Percentiles rank a stretch among this genome's conserved stretches.
These are phyloP conservation scores for Phytophthora hybrid DNA, from an alignment of 352 stramenopile genomes.

Conservation along the genomic window DNA sequence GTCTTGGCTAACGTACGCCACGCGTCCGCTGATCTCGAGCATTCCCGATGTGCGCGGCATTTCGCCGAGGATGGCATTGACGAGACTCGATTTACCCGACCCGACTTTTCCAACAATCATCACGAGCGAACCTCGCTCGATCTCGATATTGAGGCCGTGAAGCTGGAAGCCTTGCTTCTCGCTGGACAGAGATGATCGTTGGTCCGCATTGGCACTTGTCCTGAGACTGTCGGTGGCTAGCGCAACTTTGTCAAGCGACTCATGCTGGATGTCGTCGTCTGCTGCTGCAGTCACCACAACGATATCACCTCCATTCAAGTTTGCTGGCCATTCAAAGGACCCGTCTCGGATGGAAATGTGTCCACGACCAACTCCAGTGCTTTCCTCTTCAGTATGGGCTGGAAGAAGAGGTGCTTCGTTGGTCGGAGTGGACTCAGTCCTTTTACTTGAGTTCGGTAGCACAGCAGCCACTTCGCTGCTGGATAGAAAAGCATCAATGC, in stretches of 20 bases:
- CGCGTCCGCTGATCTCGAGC: conserved; percentile 33
- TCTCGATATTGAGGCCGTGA: conserved; percentile 58
- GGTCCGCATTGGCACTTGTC: background rate
- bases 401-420: conserved; percentile 10
- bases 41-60: conserved; percentile 41
- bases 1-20: conserved; percentile 91
- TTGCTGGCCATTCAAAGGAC: conserved; percentile 39
- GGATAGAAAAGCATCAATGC: conserved; percentile 16
- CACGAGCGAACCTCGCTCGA: conserved; percentile 39
- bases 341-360: conserved; percentile 30
- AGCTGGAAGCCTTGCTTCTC: conserved; percentile 29
- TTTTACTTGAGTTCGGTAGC: background rate
- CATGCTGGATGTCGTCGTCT: background rate
- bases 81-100: conserved; percentile 23
- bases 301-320: conserved; percentile 13
- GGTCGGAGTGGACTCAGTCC: background rate
- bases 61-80: conserved; percentile 15
- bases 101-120: no score
- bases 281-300: conserved; percentile 28
- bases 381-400: background rate
- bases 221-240: background rate
- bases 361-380: conserved; percentile 3
- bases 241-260: background rate
- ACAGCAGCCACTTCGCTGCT: conserved; percentile 16
- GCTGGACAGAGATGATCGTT: background rate